Percentiles rank a stretch among this genome's conserved stretches.
Conservation (phyloP, 1,139 yeast species). For the Pichia sp. region DNA sequence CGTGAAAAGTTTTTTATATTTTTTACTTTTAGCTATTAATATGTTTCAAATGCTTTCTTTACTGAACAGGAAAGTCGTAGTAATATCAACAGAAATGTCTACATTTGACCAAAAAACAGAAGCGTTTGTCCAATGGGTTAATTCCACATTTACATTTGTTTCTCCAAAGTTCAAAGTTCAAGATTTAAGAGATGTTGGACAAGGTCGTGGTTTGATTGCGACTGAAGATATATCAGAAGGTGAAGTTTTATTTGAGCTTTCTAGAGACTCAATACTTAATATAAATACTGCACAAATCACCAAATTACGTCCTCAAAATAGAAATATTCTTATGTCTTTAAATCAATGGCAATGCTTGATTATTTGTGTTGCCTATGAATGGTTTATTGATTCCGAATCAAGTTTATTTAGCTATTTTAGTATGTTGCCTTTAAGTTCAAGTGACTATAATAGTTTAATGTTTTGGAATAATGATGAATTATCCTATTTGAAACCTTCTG, state of each 20-base stretch:
- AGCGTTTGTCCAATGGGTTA: conserved; percentile 50
- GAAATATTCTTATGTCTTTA: conserved; percentile 36
- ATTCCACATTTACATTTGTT: conserved; percentile 37
- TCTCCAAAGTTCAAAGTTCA: conserved; percentile 51
- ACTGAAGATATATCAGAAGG: conserved; percentile 47
- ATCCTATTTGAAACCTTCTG: conserved; percentile 56
- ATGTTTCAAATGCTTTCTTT: not conserved
- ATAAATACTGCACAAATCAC: conserved; percentile 49
- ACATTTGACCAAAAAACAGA: conserved; percentile 33
- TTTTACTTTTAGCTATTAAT: not conserved
- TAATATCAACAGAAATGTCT: not conserved
- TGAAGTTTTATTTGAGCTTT: conserved; percentile 64
- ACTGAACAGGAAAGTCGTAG: not conserved
- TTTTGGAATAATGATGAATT: conserved; percentile 64
- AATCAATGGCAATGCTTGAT: conserved; percentile 78
- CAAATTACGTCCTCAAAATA: conserved; percentile 32
- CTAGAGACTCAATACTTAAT: conserved; percentile 52
- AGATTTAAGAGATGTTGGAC: conserved; percentile 51
- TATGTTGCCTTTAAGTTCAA: conserved; percentile 49
- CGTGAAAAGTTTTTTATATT: not conserved
- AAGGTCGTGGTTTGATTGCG: conserved; percentile 81
- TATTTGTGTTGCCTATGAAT: conserved; percentile 57
- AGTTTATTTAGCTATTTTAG: conserved; percentile 67
- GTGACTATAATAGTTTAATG: conserved; percentile 60
- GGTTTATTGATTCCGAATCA: conserved; percentile 37